A percentile compares a stretch with the other conserved stretches of the same genome.
Conservation (phyloP, 371 early-diverging fungal species). For the Circinella umbellata region DNA sequence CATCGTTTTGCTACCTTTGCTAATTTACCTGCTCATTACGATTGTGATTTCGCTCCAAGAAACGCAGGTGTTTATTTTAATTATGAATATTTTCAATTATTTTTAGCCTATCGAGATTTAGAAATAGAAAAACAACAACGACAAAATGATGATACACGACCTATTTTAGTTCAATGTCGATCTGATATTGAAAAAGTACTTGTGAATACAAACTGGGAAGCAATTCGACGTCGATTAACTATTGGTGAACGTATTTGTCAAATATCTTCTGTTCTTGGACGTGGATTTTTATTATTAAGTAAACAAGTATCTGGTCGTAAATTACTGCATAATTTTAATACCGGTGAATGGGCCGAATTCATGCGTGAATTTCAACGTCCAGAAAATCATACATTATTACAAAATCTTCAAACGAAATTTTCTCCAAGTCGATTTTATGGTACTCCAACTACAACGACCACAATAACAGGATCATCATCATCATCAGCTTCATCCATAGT, state of each 20-base stretch:
- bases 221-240: conserved; percentile 53
- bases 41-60: conserved; percentile 56
- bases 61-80: conserved; percentile 58
- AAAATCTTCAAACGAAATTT: conserved; percentile 44
- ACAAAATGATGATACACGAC: conserved; percentile 34
- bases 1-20: conserved; percentile 53
- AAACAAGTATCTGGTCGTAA: conserved; percentile 58
- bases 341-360: conserved; percentile 53
- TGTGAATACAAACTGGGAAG: conserved; percentile 57
- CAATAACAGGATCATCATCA: too few species aligned
- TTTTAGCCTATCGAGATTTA: conserved; percentile 47
- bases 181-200: conserved; percentile 53
- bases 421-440: conserved; percentile 43
- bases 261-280: conserved; percentile 43
- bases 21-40: conserved; percentile 51
- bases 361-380: conserved; percentile 49
- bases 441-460: not conserved
- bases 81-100: conserved; percentile 54
- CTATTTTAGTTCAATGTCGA: conserved; percentile 47
- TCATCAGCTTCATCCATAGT: too few species aligned
- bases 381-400: conserved; percentile 39
- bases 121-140: conserved; percentile 41
- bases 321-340: conserved; percentile 53
- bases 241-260: conserved; percentile 57
- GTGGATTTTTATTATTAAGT: conserved; percentile 49